Conservation (phyloP, 441 rosid genomes). For the Erysimum pusillum region DNA sequence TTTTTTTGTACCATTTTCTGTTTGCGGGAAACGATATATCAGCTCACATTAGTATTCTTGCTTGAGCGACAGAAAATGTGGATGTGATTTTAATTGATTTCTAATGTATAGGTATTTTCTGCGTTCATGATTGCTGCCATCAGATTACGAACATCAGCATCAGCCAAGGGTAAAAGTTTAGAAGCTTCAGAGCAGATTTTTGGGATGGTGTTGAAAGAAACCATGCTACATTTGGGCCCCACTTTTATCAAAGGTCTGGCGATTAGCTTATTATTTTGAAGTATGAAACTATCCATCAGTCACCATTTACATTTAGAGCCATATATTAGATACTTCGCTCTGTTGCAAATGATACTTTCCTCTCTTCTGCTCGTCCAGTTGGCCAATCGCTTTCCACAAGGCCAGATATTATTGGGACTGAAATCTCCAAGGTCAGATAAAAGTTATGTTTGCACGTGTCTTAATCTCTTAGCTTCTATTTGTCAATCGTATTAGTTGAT, state of each 20-base stretch:
- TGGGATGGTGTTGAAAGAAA: constrained; percentile 87
- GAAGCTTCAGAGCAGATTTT: constrained; percentile 65
- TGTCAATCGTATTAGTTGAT: not conserved
- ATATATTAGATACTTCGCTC: constrained; percentile 49
- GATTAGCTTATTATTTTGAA: constrained; percentile 18
- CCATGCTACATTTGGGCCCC: constrained; percentile 88
- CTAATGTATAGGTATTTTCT: constrained; percentile 67
- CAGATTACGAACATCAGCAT: constrained; percentile 67
- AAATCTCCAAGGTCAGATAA: constrained; percentile 83
- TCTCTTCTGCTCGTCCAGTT: constrained; percentile 79
- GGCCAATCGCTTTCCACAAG: constrained; percentile 98
- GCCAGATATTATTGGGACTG: constrained; percentile 93
- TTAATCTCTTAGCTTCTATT: constrained; percentile 9
- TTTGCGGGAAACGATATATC: constrained; percentile 3
- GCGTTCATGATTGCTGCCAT: constrained; percentile 78
- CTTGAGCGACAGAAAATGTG: constrained; percentile 17
- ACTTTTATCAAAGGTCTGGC: constrained; percentile 92
- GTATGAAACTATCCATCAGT: constrained; percentile 26
- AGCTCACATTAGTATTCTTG: constrained; percentile 12
- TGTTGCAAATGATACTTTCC: constrained; percentile 39
- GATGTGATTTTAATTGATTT: constrained; percentile 39
- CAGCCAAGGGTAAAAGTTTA: constrained; percentile 52
- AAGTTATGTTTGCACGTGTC: constrained; percentile 11
- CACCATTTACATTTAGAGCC: constrained; percentile 42
- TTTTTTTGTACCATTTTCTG: constrained; percentile 6